phyloP scores from a whole-genome alignment of 805 yeast genomes.

The Yamadazyma nakazawae region DNA sequence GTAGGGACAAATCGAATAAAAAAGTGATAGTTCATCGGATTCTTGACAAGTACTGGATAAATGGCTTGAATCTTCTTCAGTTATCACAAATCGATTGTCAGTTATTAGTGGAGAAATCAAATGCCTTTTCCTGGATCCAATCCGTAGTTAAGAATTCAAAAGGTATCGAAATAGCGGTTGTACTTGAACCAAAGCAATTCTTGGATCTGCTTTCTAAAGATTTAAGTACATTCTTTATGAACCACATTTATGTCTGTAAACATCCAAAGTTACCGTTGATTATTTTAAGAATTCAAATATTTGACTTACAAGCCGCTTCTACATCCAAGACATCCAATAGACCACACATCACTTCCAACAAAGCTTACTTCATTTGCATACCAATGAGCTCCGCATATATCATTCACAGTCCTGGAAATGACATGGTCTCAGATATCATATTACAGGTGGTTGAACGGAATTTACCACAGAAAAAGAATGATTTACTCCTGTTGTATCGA shows the following conservation, averaged over 20 bases:
- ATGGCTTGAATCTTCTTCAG: slow-evolving; percentile 62
- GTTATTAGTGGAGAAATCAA: slow-evolving; percentile 56
- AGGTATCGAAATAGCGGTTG: slow-evolving; percentile 26
- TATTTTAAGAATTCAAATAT: slow-evolving; percentile 64
- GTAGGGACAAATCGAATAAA: slow-evolving; percentile 20
- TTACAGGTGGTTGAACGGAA: slow-evolving; percentile 59
- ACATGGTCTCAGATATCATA: slow-evolving; percentile 48
- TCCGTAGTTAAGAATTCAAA: slow-evolving; percentile 42
- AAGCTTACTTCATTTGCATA: slow-evolving; percentile 62
- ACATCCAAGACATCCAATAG: slow-evolving; percentile 13
- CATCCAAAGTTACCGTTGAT: slow-evolving; percentile 63
- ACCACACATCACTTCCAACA: slow-evolving; percentile 50
- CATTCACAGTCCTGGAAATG: slow-evolving; percentile 50
- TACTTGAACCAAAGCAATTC: slow-evolving; percentile 51
- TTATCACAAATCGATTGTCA: slow-evolving; percentile 70
- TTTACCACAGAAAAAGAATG: slow-evolving; percentile 43
- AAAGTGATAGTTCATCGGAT: slow-evolving; percentile 41
- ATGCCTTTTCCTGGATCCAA: slow-evolving; percentile 43
- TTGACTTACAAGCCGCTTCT: slow-evolving; percentile 40
- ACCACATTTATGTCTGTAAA: slow-evolving; percentile 63
- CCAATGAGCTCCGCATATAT: slow-evolving; percentile 66
- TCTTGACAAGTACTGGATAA: slow-evolving; percentile 49
- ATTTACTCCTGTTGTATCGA: slow-evolving; percentile 37
- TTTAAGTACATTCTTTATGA: slow-evolving; percentile 50
- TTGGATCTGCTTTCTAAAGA: slow-evolving; percentile 45